A percentile compares a stretch with the other conserved stretches of the same genome.
phyloP scores from a whole-genome alignment of 1,284 basidiomycete genomes.

The Irpex lacteus region DNA sequence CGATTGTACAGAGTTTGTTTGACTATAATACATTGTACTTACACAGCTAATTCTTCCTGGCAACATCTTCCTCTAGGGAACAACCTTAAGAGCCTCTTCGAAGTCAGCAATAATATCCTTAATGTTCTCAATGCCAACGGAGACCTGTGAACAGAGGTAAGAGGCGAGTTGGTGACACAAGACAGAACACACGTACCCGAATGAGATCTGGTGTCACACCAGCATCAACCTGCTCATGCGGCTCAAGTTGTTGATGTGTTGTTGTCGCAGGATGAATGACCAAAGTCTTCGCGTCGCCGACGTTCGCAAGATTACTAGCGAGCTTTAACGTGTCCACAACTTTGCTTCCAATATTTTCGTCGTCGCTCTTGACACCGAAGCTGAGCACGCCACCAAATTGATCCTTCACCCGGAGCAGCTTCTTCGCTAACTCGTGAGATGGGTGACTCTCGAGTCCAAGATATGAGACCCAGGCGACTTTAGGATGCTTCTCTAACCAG shows the following conservation, averaged over 20 bases:
- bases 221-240: slow-evolving; percentile 63
- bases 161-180: neutral
- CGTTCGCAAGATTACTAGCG: slow-evolving; percentile 76
- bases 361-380: slow-evolving; percentile 76
- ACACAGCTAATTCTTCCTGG: neutral
- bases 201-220: slow-evolving; percentile 84
- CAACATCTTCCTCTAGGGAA: slow-evolving; percentile 10
- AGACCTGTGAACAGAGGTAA: slow-evolving; percentile 36
- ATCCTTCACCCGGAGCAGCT: slow-evolving; percentile 49
- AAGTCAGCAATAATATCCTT: slow-evolving; percentile 87
- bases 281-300: slow-evolving; percentile 81
- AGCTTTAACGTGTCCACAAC: slow-evolving; percentile 77
- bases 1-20: neutral
- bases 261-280: slow-evolving; percentile 84
- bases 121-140: slow-evolving; percentile 85
- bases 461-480: slow-evolving; percentile 83
- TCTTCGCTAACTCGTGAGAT: slow-evolving; percentile 60
- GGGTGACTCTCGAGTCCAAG: slow-evolving; percentile 69
- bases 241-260: slow-evolving; percentile 78
- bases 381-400: slow-evolving; percentile 77
- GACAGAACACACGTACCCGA: slow-evolving; percentile 46
- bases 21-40: neutral
- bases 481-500: slow-evolving; percentile 70
- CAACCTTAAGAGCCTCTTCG: slow-evolving; percentile 50
- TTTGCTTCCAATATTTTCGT: slow-evolving; percentile 54